Evolutionary conservation across 1,139 yeast species (phyloP).

Genomic region (Candida sp.): DNA sequence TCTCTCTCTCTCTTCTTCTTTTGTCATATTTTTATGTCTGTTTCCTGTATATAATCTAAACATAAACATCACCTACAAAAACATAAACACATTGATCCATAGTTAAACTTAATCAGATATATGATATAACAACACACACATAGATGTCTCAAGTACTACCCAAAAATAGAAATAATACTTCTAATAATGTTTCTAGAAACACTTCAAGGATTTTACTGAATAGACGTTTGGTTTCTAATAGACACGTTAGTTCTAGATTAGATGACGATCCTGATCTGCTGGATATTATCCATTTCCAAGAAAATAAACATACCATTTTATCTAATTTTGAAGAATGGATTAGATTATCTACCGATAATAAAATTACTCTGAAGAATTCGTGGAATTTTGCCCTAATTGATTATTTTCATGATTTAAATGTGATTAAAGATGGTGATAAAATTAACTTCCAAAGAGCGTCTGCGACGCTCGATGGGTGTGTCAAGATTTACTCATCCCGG

Average conservation of each 20-base stretch:
- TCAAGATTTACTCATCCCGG: slow-evolving; percentile 46
- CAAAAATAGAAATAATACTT: not conserved
- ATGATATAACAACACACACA: not conserved
- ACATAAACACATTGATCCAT: too few relatives aligned
- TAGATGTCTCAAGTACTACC: slow-evolving; percentile 1
- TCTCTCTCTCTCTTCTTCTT: too few relatives aligned
- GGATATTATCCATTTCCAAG: slow-evolving; percentile 33
- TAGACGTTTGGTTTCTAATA: not conserved
- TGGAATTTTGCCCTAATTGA: slow-evolving; percentile 86
- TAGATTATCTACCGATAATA: slow-evolving; percentile 85
- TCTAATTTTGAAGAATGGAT: slow-evolving; percentile 88
- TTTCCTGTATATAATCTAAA: too few relatives aligned
- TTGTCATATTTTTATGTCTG: too few relatives aligned
- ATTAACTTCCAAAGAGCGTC: slow-evolving; percentile 42
- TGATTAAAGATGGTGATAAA: slow-evolving; percentile 43
- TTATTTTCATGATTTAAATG: slow-evolving; percentile 56
- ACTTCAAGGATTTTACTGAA: not conserved
- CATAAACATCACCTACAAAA: too few relatives aligned
- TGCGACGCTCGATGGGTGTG: slow-evolving; percentile 39
- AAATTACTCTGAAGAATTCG: slow-evolving; percentile 60
- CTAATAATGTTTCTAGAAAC: not conserved
- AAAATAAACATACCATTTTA: slow-evolving; percentile 42
- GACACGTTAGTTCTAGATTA: slow-evolving; percentile 1
- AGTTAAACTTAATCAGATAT: not conserved
- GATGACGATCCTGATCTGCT: not conserved